Base-by-base conservation (phyloP, 2,329 filamentous ascomycete genomes). In the Ophiocordyceps australis region DNA sequence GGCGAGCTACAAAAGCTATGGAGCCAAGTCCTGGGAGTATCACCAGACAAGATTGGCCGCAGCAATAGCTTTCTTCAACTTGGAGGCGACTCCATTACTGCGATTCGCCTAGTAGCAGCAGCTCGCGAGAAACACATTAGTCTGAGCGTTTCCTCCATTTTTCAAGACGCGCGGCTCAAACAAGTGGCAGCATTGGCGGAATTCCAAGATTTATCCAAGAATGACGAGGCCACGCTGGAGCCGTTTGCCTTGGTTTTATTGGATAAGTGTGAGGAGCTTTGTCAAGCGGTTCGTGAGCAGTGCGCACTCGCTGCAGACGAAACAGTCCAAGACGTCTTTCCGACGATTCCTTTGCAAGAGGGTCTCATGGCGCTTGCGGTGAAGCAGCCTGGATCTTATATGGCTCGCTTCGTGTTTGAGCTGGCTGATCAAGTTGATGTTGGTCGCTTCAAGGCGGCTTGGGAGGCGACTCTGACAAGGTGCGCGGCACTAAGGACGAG, bases 341-440 rank as follows among this genome's bases (percentile, higher is more conserved):
- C 63, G 2, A 65, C 60, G 41, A 62, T 61, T 0, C 55, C 62
- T 1, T 44, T 65, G 2, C 64, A 70, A 31, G 62, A 65, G 36
- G 60, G 56, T 2, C 49, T 69, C 3, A 57, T 69, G 47, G 59
- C 62, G 1, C 39, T 68, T 5, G 61, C 62, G 3, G 50, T 54
- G 30, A 62, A 61, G 36, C 47, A 57, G 14, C 49, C 51, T 18
- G 62, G 61, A 22, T 55, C 59, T 0, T 70, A 68, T 21, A 52
- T 69, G 3, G 59, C 59, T 3, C 59, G 60, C 33, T 47, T 57
- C 20, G 55, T 64, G 2, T 47, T 60, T 14, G 42, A 52, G 22
- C 41, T 65, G 4, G 36, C 42, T 5, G 43, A 51, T 23, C 28
- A 38, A 2, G 41, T 41, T n/a, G 47, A 45, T 11, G 52, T 51